Base-by-base conservation (phyloP, 108 stramenopile species). In the Conticribra weissflogii region DNA sequence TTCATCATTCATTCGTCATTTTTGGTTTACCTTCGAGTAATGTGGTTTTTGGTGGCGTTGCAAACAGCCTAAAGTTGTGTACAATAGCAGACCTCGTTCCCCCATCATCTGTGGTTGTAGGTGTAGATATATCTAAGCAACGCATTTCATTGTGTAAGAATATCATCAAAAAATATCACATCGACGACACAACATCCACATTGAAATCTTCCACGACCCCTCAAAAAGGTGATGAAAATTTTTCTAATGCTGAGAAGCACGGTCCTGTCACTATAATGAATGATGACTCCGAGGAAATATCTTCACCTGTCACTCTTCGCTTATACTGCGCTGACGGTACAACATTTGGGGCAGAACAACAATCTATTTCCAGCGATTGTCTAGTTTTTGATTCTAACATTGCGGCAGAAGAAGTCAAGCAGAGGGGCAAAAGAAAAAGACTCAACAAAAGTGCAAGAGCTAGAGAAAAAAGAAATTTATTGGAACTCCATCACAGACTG, bases 371-470 rank as follows among this genome's bases (percentile, higher is more conserved):
- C 3, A 17, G 76, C 0, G 24, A 34, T 31, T 80, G 70, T 22
- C 53, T 95, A 25, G 67, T 91, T 8, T 96, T 92, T 75, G 93
- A 95, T 72, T 85, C 86, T 2, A 46, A 72, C 8, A 72, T 79
- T 15, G 82, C 83, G 8, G 24, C 54, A 22, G 88, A 94, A 53
- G 85, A 89, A 29, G n/a, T 23, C 2, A 25, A 41, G 21, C 48
- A 44, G 24, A 34, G 60, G 28, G 90, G 87, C 22, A 82, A 85
- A 52, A 73, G 96, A 2, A 96, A 95, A 68, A 82, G 92, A 44
- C 65, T 74, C 67, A 96, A 95, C 79, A 96, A 95, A 74, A 93
- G 92, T 78, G 89, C 90, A 7, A 73, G 86, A 24, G 86, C 86
- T 46, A 67, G 92, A 63, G 86, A 92, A 78, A 63, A 72, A 47